A percentile compares a stretch with the other conserved stretches of the same genome.
Evolutionary conservation across 2,329 filamentous ascomycete species (phyloP).

Genomic region (Cytospora mali): DNA sequence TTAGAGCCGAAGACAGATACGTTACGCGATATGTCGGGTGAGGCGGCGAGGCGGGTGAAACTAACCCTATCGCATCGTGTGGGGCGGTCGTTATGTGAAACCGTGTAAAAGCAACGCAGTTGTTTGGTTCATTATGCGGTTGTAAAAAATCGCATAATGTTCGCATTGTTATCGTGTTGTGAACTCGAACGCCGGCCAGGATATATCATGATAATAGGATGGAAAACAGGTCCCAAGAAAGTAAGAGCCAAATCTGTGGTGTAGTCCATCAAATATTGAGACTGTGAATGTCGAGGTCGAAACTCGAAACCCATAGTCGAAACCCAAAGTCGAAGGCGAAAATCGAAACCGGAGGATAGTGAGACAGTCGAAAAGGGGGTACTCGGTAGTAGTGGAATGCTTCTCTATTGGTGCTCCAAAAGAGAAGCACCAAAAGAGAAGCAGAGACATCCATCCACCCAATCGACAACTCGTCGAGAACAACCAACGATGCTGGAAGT

Average conservation of each 20-base stretch:
- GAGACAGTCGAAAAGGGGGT: neutral
- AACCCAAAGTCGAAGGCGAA: too few species aligned
- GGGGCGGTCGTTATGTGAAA: neutral
- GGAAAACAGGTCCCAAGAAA: neutral
- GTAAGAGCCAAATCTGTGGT: neutral
- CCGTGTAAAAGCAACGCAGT: neutral
- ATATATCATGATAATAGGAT: neutral
- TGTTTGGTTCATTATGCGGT: too few species aligned
- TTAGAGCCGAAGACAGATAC: neutral
- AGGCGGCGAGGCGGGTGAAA: neutral
- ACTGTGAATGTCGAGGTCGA: neutral
- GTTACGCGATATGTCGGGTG: neutral
- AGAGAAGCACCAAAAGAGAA: neutral
- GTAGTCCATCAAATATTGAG: neutral
- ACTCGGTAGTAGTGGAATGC: neutral
- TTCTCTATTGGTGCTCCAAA: too few species aligned
- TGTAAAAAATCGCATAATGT: neutral
- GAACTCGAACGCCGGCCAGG: neutral
- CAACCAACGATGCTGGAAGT: too few species aligned
- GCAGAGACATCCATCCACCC: too few species aligned
- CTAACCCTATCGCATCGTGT: too few species aligned
- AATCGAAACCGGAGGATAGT: neutral
- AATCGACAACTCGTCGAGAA: too few species aligned
- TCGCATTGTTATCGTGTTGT: too few species aligned
- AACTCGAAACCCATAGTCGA: too few species aligned